phyloP scores from a whole-genome alignment of 768 basidiomycete species.

The Mycena alexandri region DNA sequence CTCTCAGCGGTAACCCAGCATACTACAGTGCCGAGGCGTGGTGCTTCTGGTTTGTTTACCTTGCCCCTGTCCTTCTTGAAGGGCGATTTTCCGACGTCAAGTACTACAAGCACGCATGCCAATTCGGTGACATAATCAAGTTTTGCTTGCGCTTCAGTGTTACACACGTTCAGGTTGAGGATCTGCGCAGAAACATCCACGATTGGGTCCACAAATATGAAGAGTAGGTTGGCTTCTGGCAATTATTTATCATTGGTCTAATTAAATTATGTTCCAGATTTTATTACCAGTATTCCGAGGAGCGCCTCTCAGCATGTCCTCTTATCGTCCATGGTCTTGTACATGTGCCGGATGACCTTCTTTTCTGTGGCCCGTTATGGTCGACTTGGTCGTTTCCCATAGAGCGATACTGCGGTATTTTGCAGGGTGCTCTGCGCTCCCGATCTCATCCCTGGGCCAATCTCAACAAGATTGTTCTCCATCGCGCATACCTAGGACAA shows the following conservation, averaged over 20 bases:
- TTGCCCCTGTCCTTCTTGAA: constrained; percentile 52
- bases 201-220: constrained; percentile 56
- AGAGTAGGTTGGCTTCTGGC: constrained; percentile 35
- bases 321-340: constrained; percentile 40
- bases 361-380: constrained; percentile 39
- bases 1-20: constrained; percentile 41
- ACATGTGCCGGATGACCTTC: constrained; percentile 40
- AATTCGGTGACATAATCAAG: constrained; percentile 52
- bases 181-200: constrained; percentile 44
- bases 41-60: constrained; percentile 52
- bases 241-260: not conserved
- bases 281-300: constrained; percentile 49
- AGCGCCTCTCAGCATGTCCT: constrained; percentile 36
- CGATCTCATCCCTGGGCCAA: constrained; percentile 36
- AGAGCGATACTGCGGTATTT: constrained; percentile 42
- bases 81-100: constrained; percentile 42
- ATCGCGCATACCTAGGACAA: constrained; percentile 44
- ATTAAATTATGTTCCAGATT: too few species aligned
- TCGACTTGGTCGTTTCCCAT: constrained; percentile 43
- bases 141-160: constrained; percentile 50
- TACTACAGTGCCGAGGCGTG: constrained; percentile 52
- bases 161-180: constrained; percentile 41
- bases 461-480: constrained; percentile 27
- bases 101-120: constrained; percentile 55
- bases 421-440: constrained; percentile 34